A percentile compares a stretch with the other conserved stretches of the same genome.
phyloP scores from a whole-genome alignment of 148 eudicot genomes.

The Nyssa sinensis region DNA sequence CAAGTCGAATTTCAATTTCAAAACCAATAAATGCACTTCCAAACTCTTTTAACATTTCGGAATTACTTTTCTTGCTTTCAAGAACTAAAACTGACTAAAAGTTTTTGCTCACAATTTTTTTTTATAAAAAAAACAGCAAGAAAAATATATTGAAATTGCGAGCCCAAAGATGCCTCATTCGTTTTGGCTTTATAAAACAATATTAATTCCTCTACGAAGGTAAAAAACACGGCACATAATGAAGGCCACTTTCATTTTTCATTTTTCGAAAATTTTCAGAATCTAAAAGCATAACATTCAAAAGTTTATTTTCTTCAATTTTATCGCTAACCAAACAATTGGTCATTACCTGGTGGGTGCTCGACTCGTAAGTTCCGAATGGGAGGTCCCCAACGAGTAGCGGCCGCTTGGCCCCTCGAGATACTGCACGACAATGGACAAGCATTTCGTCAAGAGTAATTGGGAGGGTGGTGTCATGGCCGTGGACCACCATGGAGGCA shows the following conservation, averaged over 20 bases:
- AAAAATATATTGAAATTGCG: no score
- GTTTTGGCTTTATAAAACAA: no score
- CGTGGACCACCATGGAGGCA: conserved; percentile 95
- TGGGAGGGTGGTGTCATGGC: conserved; percentile 87
- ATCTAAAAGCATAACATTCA: no score
- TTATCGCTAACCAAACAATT: background rate
- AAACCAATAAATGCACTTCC: background rate
- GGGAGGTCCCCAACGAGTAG: conserved; percentile 92
- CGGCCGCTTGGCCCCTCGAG: conserved; percentile 79
- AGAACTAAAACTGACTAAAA: no score
- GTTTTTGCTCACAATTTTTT: no score
- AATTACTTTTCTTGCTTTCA: background rate
- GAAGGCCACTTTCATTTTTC: background rate
- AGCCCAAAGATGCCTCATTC: background rate
- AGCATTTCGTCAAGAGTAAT: conserved; percentile 86
- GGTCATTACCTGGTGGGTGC: conserved; percentile 55
- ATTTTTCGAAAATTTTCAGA: background rate
- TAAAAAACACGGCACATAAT: background rate
- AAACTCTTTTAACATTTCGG: background rate
- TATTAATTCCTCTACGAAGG: background rate
- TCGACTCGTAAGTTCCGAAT: conserved; percentile 83
- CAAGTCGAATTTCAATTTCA: background rate
- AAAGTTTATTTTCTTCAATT: background rate
- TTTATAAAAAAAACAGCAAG: background rate
- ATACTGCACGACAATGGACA: conserved; percentile 87